Evolutionary conservation across 148 eudicot genomes (phyloP).

Genomic region (Vaccinium darrowii): DNA sequence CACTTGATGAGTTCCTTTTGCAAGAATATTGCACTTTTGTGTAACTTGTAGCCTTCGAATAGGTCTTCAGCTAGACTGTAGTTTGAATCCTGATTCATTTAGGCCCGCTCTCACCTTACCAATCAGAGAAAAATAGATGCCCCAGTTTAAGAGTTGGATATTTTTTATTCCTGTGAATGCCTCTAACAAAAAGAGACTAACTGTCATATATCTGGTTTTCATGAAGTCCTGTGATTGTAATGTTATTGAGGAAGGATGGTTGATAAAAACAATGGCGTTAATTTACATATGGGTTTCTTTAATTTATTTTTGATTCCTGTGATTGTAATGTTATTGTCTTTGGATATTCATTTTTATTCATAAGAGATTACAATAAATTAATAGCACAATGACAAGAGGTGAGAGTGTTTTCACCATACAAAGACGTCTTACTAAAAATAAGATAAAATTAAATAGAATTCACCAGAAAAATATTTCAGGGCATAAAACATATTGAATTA

Average conservation of each 20-base stretch:
- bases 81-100: not conserved
- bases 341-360: too few species aligned
- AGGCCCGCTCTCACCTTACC: not conserved
- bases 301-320: too few species aligned
- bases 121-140: not conserved
- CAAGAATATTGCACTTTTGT: too few species aligned
- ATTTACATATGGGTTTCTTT: not conserved
- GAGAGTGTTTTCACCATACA: too few species aligned
- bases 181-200: not conserved
- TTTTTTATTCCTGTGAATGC: not conserved
- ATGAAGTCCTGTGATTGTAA: not conserved
- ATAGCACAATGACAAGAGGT: too few species aligned
- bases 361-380: too few species aligned
- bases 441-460: too few species aligned
- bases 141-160: constrained; percentile 7
- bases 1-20: not conserved
- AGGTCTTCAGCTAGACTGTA: not conserved
- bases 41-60: not conserved
- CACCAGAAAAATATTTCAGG: too few species aligned
- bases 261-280: not conserved
- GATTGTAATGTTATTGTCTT: too few species aligned
- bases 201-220: too few species aligned
- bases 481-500: too few species aligned
- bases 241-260: not conserved
- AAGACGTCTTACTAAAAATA: too few species aligned